Base-by-base conservation (phyloP, 73 alveolate genomes). In the Paramecium sexaurelia region DNA sequence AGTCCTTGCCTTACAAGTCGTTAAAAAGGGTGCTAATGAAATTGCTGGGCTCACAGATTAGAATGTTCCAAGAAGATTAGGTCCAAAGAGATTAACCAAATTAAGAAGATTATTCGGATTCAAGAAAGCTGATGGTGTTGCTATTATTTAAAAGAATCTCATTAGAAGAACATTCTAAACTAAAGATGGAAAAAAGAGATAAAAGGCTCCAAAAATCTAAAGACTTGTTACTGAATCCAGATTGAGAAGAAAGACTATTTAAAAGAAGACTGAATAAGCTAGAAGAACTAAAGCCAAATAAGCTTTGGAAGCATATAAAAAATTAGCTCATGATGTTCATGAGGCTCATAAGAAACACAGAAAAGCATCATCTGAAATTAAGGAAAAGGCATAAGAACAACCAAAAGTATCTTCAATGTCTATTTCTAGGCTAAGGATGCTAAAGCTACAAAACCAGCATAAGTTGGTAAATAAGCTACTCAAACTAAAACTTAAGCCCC, bases 11-110 rank as follows among this genome's bases (percentile, higher is more conserved):
- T 94, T 97, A 69, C 92, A 92, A 91, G 91, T 97, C 90, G 93
- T 92, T 92, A 97, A 97, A 96, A 97, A 96, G 96, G 99, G 99
- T 73, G 98, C 94, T 7, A 84, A 88, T 33, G 98, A 96, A n/a
- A 93, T 97, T 61, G 97, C 55, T n/a, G 99, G 99, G 19, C 92
- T 97, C 78, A 97, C 99, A 86, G 97, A 94, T 71, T 94, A 84
- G 27, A 95, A 93, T 41, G 75, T 55, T 61, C 99, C 99, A 69
- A 95, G 97, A 95, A 97, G 99, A 95, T 95, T 96, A 45, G 99
- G 99, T 68, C 99, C 98, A 56, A 97, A 97, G 98, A 96, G 99
- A 96, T 99, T 99, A 92, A 94, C 92, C 86, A 94, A 90, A 71
- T 95, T 96, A 92, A 94, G 96, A 92, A 96, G 96, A 95, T 87